phyloP scores from a whole-genome alignment of 2,329 filamentous ascomycete genomes.

The Rutstroemia sp. region DNA sequence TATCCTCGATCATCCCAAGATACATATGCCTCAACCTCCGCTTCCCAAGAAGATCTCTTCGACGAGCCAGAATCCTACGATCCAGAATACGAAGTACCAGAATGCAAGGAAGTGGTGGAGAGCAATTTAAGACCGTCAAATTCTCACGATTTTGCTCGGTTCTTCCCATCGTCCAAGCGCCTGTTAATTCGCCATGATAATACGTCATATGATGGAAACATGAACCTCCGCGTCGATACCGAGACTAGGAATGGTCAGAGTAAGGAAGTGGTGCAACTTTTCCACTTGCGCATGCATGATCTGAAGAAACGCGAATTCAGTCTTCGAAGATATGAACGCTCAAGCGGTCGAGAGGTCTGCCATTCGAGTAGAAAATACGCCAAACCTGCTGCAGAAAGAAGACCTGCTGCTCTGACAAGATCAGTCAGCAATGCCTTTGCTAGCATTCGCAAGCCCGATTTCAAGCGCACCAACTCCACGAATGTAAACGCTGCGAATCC shows the following conservation, averaged over 20 bases:
- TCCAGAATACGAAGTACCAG: constrained; percentile 28
- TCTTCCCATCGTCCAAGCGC: constrained; percentile 80
- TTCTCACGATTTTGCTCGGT: constrained; percentile 70
- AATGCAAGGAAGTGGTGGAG: constrained; percentile 51
- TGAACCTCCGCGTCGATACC: constrained; percentile 89
- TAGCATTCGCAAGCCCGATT: constrained; percentile 40
- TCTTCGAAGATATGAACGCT: constrained; percentile 81
- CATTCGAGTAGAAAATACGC: constrained; percentile 67
- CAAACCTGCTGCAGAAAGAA: constrained; percentile 40
- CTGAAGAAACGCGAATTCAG: constrained; percentile 82
- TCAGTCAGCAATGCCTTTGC: constrained; percentile 50
- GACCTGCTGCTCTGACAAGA: constrained; percentile 33
- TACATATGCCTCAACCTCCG: constrained; percentile 70
- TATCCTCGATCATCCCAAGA: constrained; percentile 41
- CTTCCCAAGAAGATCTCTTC: constrained; percentile 47
- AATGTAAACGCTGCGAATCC: constrained; percentile 12
- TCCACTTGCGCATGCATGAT: constrained; percentile 93
- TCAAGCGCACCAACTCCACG: constrained; percentile 30
- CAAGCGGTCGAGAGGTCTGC: constrained; percentile 90
- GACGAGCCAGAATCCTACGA: constrained; percentile 40
- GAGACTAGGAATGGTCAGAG: constrained; percentile 47
- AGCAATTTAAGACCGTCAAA: constrained; percentile 67
- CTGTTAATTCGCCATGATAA: constrained; percentile 86
- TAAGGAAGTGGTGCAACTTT: constrained; percentile 66
- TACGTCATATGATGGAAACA: constrained; percentile 83